phyloP scores from a whole-genome alignment of 2,329 filamentous ascomycete species.

The Tetracladium maxilliforme region DNA sequence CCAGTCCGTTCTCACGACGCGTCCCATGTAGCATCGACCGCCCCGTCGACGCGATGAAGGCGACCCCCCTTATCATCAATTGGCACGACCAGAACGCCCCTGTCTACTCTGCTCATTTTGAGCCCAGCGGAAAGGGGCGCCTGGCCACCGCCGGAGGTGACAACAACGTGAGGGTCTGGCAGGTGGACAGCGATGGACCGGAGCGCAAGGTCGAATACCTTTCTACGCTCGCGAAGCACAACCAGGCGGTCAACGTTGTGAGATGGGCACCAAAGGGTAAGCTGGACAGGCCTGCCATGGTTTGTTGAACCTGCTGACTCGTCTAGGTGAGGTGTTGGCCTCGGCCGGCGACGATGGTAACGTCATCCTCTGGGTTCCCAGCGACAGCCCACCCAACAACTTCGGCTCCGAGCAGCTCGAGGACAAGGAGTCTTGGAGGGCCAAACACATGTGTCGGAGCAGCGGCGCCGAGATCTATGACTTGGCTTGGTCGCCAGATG shows the following conservation, averaged over 20 bases:
- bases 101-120: conserved; percentile 95
- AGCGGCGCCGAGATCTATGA: conserved; percentile 96
- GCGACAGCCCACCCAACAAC: conserved; percentile 50
- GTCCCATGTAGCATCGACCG: no score
- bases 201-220: conserved; percentile 85
- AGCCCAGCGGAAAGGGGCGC: conserved; percentile 79
- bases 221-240: conserved; percentile 83
- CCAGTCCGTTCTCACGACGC: no score
- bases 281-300: conserved; percentile 7
- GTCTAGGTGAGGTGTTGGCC: conserved; percentile 73
- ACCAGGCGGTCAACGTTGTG: conserved; percentile 95
- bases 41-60: conserved; percentile 93
- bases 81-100: conserved; percentile 97
- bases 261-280: conserved; percentile 87
- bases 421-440: conserved; percentile 92
- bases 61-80: conserved; percentile 88
- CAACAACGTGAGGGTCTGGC: conserved; percentile 94
- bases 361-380: conserved; percentile 88
- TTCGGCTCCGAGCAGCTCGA: conserved; percentile 79
- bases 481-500: conserved; percentile 96
- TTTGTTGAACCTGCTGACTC: conserved; percentile 6
- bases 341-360: conserved; percentile 97
- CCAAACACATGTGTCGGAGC: conserved; percentile 95
- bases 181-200: conserved; percentile 69
- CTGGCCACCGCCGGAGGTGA: conserved; percentile 91